Evolutionary conservation across 108 stramenopile species (phyloP), one percentile per base, ranked within the genome.

Genomic region (Skeletonema grethae): DNA sequence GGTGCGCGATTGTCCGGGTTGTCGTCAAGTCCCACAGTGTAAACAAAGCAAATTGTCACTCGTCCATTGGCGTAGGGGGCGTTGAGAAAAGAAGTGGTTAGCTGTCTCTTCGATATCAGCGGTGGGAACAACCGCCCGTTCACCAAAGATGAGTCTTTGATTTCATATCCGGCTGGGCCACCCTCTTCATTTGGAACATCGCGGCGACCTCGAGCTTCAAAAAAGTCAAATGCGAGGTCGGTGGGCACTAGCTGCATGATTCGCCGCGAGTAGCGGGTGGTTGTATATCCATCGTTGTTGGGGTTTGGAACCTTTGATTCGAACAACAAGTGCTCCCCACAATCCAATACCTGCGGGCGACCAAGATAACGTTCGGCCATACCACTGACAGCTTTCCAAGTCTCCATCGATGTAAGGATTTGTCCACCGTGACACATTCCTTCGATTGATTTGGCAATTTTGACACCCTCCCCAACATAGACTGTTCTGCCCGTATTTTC

Each of bases 351-450:
- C 69, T 79, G 78, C 18, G 78, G 78, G 7, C 55, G 45, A n/a
- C 67, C 73, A 6, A 79, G 57, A 62, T 71, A 71, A 35, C 67
- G 56, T 45, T 75, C 61, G 20, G 65, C 61, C 75, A 68, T 75
- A 39, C 66, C 73, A 48, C 65, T 43, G 6, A 61, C 78, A 13
- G 72, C 59, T 30, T 61, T 67, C 73, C 73, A 80, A 1, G 74
- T 64, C 32, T 80, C 79, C 29, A 73, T 56, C 6, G 79, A 75
- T 12, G 73, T 69, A 41, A 80, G 48, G 25, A 81, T 81, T 57
- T 81, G 80, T 30, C 80, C 80, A 28, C 80, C 80, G 32, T 76
- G 70, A 61, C 70, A 71, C 69, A 81, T 55, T 7, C 70, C 45
- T 39, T 76, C 75, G 28, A 76, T 57, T 4, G 69, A 22, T 38